A percentile compares a stretch with the other conserved stretches of the same genome.
Conservation (phyloP, 2,329 filamentous ascomycete species). For the Cladobotryum mycophilum region DNA sequence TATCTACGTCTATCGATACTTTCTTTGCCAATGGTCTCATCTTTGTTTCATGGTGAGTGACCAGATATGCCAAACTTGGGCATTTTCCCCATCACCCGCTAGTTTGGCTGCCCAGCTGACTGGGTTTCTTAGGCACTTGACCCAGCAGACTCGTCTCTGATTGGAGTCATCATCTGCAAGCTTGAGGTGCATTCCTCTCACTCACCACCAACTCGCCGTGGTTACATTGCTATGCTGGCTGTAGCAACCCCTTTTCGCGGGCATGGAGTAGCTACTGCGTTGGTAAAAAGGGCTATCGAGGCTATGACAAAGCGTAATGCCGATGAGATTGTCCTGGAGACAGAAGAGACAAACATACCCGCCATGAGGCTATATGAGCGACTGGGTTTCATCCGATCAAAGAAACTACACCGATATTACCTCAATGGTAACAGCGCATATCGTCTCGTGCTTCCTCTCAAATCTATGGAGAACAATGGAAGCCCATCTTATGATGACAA, state of each 20-base stretch:
- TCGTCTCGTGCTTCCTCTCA: conserved; percentile 75
- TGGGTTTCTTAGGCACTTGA: conserved; percentile 46
- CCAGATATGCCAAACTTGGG: background rate
- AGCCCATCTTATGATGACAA: conserved; percentile 22
- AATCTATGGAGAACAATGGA: conserved; percentile 37
- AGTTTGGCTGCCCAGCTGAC: conserved; percentile 6
- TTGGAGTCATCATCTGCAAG: conserved; percentile 92
- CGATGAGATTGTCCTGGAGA: conserved; percentile 93
- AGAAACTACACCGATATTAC: conserved; percentile 91
- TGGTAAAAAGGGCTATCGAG: conserved; percentile 87
- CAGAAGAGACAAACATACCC: conserved; percentile 84
- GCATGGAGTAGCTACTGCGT: conserved; percentile 76
- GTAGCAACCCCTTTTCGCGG: conserved; percentile 75
- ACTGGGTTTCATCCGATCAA: conserved; percentile 84
- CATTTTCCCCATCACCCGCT: background rate
- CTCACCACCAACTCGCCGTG: conserved; percentile 65
- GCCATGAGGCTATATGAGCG: conserved; percentile 91
- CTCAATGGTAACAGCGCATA: conserved; percentile 95
- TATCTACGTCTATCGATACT: conserved; percentile 98
- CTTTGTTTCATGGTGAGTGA: conserved; percentile 80
- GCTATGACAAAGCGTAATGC: conserved; percentile 79
- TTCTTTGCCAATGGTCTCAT: conserved; percentile 94
- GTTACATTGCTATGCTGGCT: conserved; percentile 99
- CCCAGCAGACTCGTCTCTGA: conserved; percentile 55
- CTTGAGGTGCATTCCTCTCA: conserved; percentile 84